These are phyloP conservation scores for Trifolium subterraneum DNA, from an alignment of 306 rosid genomes.

Conservation along the genomic window DNA sequence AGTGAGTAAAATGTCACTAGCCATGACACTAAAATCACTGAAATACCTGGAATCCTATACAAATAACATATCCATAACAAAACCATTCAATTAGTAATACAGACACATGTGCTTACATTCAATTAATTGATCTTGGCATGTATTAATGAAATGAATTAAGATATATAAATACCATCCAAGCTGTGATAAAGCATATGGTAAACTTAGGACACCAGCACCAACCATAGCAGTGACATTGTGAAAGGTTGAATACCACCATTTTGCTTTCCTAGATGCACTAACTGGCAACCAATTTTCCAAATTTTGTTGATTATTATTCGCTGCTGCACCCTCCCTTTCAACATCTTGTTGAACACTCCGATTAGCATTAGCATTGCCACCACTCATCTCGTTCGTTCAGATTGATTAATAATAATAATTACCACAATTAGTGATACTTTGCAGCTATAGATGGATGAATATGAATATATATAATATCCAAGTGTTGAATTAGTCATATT, in stretches of 20 bases:
- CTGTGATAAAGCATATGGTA: slow-evolving; percentile 52
- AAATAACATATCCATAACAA: neutral
- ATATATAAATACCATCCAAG: slow-evolving; percentile 47
- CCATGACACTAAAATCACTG: slow-evolving; percentile 54
- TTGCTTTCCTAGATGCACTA: slow-evolving; percentile 41
- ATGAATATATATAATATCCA: too few relatives aligned
- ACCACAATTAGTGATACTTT: too few relatives aligned
- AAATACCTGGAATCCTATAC: slow-evolving; percentile 55
- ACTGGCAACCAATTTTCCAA: slow-evolving; percentile 42
- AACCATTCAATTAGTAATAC: neutral
- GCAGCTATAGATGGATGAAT: too few relatives aligned
- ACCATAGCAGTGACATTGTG: slow-evolving; percentile 64
- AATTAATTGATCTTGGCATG: too few relatives aligned
- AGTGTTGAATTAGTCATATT: too few relatives aligned
- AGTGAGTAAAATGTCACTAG: slow-evolving; percentile 64
- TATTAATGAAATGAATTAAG: neutral
- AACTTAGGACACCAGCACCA: slow-evolving; percentile 52
- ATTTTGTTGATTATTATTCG: neutral
- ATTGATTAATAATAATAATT: too few relatives aligned
- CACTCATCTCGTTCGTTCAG: too few relatives aligned
- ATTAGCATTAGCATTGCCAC: too few relatives aligned
- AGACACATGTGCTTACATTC: too few relatives aligned
- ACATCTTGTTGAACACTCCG: neutral
- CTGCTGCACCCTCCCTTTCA: neutral
- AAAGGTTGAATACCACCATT: slow-evolving; percentile 58